These are phyloP conservation scores for Boeremia lycopersici DNA, from an alignment of 2,329 filamentous ascomycete genomes.

Conservation along the genomic window DNA sequence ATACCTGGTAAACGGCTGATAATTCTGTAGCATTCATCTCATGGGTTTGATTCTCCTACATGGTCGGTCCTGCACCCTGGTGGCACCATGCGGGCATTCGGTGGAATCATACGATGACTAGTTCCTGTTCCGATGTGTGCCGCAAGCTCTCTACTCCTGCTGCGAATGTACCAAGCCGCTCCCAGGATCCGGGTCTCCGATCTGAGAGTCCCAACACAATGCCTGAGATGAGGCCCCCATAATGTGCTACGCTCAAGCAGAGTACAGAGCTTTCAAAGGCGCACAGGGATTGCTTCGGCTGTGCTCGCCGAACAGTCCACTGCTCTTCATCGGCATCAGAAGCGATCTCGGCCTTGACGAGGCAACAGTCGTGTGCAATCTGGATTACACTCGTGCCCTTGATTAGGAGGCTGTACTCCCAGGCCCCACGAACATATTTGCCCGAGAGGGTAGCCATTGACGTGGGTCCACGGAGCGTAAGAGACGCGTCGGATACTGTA, in stretches of 20 bases:
- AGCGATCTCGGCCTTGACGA: slow-evolving; percentile 21
- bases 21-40: neutral
- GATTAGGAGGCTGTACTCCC: slow-evolving; percentile 34
- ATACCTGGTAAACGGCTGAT: neutral
- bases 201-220: slow-evolving; percentile 35
- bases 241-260: slow-evolving; percentile 35
- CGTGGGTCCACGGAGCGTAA: slow-evolving; percentile 32
- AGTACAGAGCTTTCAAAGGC: slow-evolving; percentile 32
- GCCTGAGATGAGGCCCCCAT: slow-evolving; percentile 33
- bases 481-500: slow-evolving; percentile 28
- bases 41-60: no score
- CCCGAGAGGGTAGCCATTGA: slow-evolving; percentile 25
- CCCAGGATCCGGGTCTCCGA: slow-evolving; percentile 17
- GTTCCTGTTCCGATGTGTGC: slow-evolving; percentile 26
- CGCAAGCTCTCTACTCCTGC: slow-evolving; percentile 30
- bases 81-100: neutral
- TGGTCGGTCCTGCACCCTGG: no score
- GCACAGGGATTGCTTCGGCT: slow-evolving; percentile 12
- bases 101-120: slow-evolving; percentile 18
- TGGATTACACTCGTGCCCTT: slow-evolving; percentile 35
- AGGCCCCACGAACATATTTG: slow-evolving; percentile 18
- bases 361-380: slow-evolving; percentile 37
- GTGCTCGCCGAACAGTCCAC: slow-evolving; percentile 33
- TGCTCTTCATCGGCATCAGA: slow-evolving; percentile 1
- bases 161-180: slow-evolving; percentile 41